Evolutionary conservation across 179 eudicot species (phyloP).

Genomic region (Silene coronaria): DNA sequence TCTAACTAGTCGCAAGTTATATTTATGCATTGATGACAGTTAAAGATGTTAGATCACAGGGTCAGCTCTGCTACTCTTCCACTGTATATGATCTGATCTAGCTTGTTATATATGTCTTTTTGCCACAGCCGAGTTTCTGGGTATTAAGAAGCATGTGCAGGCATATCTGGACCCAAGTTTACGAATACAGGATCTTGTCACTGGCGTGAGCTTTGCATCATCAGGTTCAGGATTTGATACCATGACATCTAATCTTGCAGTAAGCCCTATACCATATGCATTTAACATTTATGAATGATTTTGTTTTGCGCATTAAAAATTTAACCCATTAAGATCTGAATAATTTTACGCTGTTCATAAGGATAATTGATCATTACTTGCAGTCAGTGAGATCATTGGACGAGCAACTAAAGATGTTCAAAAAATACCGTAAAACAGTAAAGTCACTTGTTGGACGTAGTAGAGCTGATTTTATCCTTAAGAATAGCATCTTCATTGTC

Average conservation of each 20-base stretch:
- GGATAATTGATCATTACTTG: neutral
- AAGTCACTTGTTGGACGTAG: slow-evolving; percentile 31
- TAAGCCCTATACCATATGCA: neutral
- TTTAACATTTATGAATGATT: neutral
- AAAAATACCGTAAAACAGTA: slow-evolving; percentile 36
- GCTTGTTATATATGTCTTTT: neutral
- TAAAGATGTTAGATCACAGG: too few species aligned
- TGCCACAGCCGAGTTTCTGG: slow-evolving; percentile 17
- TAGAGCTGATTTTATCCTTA: slow-evolving; percentile 25
- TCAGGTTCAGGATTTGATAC: slow-evolving; percentile 21
- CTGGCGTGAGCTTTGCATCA: slow-evolving; percentile 26
- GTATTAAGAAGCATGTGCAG: slow-evolving; percentile 18
- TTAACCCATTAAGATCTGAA: neutral
- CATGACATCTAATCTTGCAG: slow-evolving; percentile 11
- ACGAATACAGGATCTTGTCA: slow-evolving; percentile 16
- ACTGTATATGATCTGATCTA: too few species aligned
- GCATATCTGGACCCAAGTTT: slow-evolving; percentile 24
- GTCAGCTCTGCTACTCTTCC: too few species aligned
- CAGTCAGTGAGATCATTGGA: slow-evolving; percentile 38
- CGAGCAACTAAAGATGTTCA: slow-evolving; percentile 37
- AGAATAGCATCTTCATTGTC: slow-evolving; percentile 33
- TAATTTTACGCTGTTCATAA: neutral
- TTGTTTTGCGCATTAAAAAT: neutral
- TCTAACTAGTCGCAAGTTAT: too few species aligned
- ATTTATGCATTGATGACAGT: too few species aligned